Conservation (phyloP, 2,329 filamentous ascomycete genomes). For the Beauveria pseudobassiana region DNA sequence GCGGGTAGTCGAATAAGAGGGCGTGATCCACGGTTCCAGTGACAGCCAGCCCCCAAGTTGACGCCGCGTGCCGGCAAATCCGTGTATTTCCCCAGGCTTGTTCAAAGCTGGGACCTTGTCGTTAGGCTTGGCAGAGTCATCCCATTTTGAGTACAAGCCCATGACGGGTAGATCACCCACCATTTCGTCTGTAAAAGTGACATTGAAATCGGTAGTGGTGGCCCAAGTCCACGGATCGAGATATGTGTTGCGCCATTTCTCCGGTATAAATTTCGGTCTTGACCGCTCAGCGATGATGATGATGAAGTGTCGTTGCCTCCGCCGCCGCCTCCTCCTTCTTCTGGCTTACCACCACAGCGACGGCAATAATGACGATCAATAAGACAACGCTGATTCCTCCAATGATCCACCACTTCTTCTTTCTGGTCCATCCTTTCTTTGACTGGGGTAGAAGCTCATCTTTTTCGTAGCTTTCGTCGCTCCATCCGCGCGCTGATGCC, state of each 20-base stretch:
- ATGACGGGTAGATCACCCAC: constrained; percentile 87
- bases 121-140: constrained; percentile 75
- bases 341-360: constrained; percentile 58
- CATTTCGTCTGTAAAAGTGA: constrained; percentile 80
- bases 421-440: constrained; percentile 42
- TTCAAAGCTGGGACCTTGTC: constrained; percentile 70
- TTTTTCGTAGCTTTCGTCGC: constrained; percentile 39
- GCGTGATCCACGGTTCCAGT: constrained; percentile 91
- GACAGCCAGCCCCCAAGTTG: constrained; percentile 89
- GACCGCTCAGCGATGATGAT: constrained; percentile 37
- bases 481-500: constrained; percentile 32
- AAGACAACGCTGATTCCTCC: constrained; percentile 46
- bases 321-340: constrained; percentile 36
- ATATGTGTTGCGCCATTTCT: constrained; percentile 62
- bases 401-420: constrained; percentile 60
- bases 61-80: constrained; percentile 78
- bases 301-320: constrained; percentile 20
- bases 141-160: constrained; percentile 78
- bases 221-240: constrained; percentile 90
- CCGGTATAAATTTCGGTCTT: constrained; percentile 52
- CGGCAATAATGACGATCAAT: constrained; percentile 55
- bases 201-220: constrained; percentile 84
- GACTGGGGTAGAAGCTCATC: constrained; percentile 38
- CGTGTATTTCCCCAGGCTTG: constrained; percentile 62
- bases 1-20: constrained; percentile 74